These are phyloP conservation scores for Apiotrichum sp. DNA, from an alignment of 1,284 basidiomycete genomes.

Conservation along the genomic window DNA sequence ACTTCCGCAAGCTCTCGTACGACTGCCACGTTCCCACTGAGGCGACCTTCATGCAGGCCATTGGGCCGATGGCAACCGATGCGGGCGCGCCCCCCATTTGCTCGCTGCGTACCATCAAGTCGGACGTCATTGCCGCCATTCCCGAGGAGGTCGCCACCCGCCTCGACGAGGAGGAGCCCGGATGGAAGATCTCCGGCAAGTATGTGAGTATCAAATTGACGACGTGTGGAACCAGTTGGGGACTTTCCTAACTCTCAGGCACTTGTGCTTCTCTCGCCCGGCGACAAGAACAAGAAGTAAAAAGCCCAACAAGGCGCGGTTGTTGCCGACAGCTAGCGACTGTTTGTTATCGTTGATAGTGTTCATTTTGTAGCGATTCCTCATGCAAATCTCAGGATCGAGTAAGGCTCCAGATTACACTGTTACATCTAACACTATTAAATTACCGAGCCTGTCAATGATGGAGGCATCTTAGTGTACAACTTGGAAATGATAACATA, in stretches of 20 bases:
- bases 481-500: no score
- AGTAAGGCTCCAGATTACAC: no score
- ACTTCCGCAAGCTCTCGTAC: conserved; percentile 82
- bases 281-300: conserved; percentile 1
- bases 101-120: conserved; percentile 81
- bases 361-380: neutral
- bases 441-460: no score
- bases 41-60: conserved; percentile 84
- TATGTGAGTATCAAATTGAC: conserved; percentile 51
- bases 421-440: no score
- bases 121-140: conserved; percentile 67
- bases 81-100: conserved; percentile 82
- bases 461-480: no score
- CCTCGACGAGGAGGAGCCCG: conserved; percentile 79
- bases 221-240: neutral
- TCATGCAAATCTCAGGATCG: neutral
- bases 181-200: conserved; percentile 97
- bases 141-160: conserved; percentile 61
- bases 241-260: neutral
- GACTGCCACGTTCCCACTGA: conserved; percentile 87
- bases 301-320: neutral
- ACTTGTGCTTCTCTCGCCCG: conserved; percentile 4
- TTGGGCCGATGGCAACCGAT: conserved; percentile 85
- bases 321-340: no score
- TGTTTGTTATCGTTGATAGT: no score